Evolutionary conservation across 371 early-diverging fungal genomes (phyloP).

Genomic region (Circinella umbellata): DNA sequence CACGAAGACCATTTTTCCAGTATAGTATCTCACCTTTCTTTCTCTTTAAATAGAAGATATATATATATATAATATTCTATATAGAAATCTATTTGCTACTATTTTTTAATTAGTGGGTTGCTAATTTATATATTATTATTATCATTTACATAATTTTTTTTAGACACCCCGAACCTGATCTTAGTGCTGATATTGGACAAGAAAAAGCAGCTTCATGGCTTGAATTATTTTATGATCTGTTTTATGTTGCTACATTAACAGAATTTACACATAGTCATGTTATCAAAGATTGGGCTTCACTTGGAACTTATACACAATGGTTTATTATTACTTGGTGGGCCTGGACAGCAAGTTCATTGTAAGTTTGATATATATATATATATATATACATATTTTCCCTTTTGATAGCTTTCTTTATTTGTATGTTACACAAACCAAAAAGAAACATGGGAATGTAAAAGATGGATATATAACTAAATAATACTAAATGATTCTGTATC

Average conservation of each 20-base stretch:
- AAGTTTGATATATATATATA: slow-evolving; percentile 14
- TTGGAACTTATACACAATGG: slow-evolving; percentile 60
- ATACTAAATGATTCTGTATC: neutral
- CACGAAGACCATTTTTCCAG: slow-evolving; percentile 50
- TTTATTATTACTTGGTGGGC: slow-evolving; percentile 68
- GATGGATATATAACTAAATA: too few relatives aligned
- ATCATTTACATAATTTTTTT: too few relatives aligned
- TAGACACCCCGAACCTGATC: slow-evolving; percentile 50
- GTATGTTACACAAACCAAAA: too few relatives aligned
- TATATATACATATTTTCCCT: too few relatives aligned
- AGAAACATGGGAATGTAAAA: too few relatives aligned
- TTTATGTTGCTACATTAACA: slow-evolving; percentile 63
- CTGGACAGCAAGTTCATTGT: slow-evolving; percentile 57
- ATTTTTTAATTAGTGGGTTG: too few relatives aligned
- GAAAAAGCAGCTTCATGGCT: slow-evolving; percentile 58
- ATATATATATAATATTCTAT: too few relatives aligned
- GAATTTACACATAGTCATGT: slow-evolving; percentile 64
- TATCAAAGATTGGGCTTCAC: slow-evolving; percentile 58
- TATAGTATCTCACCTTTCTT: slow-evolving; percentile 19
- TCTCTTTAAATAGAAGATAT: too few relatives aligned
- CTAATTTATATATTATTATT: too few relatives aligned
- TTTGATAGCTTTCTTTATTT: too few relatives aligned
- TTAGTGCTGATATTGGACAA: slow-evolving; percentile 56
- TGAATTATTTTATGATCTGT: slow-evolving; percentile 64
- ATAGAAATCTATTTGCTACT: too few relatives aligned